A percentile compares a stretch with the other conserved stretches of the same genome.
These are phyloP conservation scores for Colletotrichum sp. DNA, from an alignment of 2,329 filamentous ascomycete species.

Conservation along the genomic window DNA sequence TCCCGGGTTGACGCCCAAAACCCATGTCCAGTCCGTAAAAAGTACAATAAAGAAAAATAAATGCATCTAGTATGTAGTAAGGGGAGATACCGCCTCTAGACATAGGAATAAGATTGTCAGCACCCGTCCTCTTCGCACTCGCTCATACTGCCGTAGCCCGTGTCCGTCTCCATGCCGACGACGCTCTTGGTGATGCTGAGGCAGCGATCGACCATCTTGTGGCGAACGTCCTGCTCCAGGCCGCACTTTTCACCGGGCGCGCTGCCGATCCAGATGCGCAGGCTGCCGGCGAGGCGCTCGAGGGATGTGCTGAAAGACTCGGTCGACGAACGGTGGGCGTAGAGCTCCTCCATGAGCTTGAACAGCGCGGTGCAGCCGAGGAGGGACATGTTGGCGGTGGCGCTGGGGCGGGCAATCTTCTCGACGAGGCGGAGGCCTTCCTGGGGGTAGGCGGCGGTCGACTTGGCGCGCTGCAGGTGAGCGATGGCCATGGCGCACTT, in stretches of 20 bases:
- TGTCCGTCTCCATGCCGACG: slow-evolving; percentile 65
- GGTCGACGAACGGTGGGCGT: slow-evolving; percentile 50
- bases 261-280: slow-evolving; percentile 67
- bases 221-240: slow-evolving; percentile 55
- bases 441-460: slow-evolving; percentile 41
- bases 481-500: slow-evolving; percentile 66
- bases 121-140: slow-evolving; percentile 45
- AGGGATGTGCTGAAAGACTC: slow-evolving; percentile 53
- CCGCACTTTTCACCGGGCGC: slow-evolving; percentile 54
- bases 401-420: slow-evolving; percentile 49
- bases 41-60: background rate
- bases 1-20: background rate
- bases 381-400: slow-evolving; percentile 52
- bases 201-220: slow-evolving; percentile 60
- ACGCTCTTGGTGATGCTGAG: slow-evolving; percentile 60
- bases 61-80: slow-evolving; percentile 5
- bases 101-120: background rate
- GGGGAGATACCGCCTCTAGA: background rate
- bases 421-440: slow-evolving; percentile 54
- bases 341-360: slow-evolving; percentile 60
- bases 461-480: slow-evolving; percentile 54
- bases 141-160: slow-evolving; percentile 64
- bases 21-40: slow-evolving; percentile 2
- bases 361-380: slow-evolving; percentile 66
- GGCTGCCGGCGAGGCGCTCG: slow-evolving; percentile 60